These are phyloP conservation scores for Colletotrichum australisinense DNA, from an alignment of 2,329 filamentous ascomycete species.

Conservation along the genomic window DNA sequence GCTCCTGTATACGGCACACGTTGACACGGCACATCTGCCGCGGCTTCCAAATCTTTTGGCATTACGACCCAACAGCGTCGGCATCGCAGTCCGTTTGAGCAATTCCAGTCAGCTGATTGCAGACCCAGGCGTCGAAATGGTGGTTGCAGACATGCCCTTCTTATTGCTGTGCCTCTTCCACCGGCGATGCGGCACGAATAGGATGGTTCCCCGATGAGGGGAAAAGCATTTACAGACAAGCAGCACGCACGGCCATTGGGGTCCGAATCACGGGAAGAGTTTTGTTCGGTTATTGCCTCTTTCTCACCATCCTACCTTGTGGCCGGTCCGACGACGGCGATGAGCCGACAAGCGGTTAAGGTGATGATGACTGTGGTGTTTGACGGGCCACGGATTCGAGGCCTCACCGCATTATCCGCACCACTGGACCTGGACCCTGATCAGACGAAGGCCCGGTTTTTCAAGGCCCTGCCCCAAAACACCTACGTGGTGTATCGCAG, in stretches of 20 bases:
- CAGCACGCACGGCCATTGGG: slow-evolving; percentile 3
- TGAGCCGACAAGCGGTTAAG: not conserved
- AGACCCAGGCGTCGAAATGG: not conserved
- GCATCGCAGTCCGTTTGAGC: not conserved
- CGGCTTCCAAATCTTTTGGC: slow-evolving; percentile 23
- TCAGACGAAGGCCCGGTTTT: slow-evolving; percentile 31
- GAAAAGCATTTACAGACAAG: not conserved
- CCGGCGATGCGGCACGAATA: slow-evolving; percentile 16
- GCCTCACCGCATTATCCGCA: slow-evolving; percentile 1
- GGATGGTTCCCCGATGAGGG: slow-evolving; percentile 9
- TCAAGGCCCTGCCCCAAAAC: slow-evolving; percentile 11
- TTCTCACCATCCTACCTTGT: not conserved
- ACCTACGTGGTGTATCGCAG: slow-evolving; percentile 21
- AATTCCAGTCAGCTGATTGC: slow-evolving; percentile 23
- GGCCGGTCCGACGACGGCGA: not conserved
- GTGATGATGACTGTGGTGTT: not conserved
- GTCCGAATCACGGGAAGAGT: slow-evolving; percentile 6
- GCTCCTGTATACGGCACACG: not conserved
- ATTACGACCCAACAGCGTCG: not conserved
- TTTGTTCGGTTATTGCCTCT: not conserved
- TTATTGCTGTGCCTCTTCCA: not conserved
- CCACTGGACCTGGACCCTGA: slow-evolving; percentile 18
- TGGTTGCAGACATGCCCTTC: not conserved
- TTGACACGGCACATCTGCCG: not conserved
- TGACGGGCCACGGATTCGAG: not conserved